These are phyloP conservation scores for Pichia exigua DNA, from an alignment of 805 yeast species.

Conservation along the genomic window DNA sequence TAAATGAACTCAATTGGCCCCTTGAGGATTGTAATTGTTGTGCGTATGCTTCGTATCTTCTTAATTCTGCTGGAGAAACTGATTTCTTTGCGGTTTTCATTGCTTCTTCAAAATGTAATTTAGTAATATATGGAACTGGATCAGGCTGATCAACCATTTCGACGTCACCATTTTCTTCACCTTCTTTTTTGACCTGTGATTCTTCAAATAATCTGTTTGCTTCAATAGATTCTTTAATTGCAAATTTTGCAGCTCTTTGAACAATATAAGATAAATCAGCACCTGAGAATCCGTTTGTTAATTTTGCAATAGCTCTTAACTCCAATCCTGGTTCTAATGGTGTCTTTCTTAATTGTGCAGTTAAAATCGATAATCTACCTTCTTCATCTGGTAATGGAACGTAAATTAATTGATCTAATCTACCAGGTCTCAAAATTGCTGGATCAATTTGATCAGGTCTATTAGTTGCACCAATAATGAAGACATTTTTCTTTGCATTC, in stretches of 20 bases:
- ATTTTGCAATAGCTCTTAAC: slow-evolving; percentile 78
- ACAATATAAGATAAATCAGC: slow-evolving; percentile 96
- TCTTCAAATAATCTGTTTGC: slow-evolving; percentile 50
- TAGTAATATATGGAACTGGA: slow-evolving; percentile 92
- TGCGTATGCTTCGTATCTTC: slow-evolving; percentile 97
- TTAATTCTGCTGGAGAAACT: slow-evolving; percentile 92
- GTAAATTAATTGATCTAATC: slow-evolving; percentile 96
- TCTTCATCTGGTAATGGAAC: slow-evolving; percentile 97
- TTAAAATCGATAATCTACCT: slow-evolving; percentile 87
- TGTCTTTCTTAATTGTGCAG: slow-evolving; percentile 95
- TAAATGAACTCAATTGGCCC: slow-evolving; percentile 87
- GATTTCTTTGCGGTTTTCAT: slow-evolving; percentile 99
- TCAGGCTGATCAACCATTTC: slow-evolving; percentile 67
- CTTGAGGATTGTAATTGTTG: slow-evolving; percentile 94
- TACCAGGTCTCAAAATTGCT: slow-evolving; percentile 96
- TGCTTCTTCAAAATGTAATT: slow-evolving; percentile 95
- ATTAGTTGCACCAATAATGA: slow-evolving; percentile 98
- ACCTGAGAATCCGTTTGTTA: slow-evolving; percentile 98
- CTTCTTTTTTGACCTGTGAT: slow-evolving; percentile 44
- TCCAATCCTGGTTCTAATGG: slow-evolving; percentile 97
- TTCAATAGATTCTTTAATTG: slow-evolving; percentile 95
- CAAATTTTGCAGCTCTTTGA: slow-evolving; percentile 97
- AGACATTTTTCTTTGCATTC: slow-evolving; percentile 98
- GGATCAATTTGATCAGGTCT: slow-evolving; percentile 99
- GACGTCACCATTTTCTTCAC: slow-evolving; percentile 31